Evolutionary conservation across 2,329 filamentous ascomycete genomes (phyloP).

Genomic region (Penicillium italicum): DNA sequence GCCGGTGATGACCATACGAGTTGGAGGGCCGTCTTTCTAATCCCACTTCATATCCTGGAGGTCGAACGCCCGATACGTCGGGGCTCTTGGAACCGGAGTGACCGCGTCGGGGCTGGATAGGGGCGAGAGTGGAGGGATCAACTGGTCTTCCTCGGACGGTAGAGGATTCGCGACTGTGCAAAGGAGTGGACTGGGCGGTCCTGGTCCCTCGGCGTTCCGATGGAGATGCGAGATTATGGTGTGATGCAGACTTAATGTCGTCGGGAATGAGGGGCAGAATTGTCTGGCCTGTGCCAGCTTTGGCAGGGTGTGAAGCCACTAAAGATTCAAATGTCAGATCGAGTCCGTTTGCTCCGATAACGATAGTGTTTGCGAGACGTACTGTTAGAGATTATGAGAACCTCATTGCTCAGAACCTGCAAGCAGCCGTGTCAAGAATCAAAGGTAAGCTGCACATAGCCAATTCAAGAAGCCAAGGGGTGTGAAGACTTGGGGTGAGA

Average conservation of each 20-base stretch:
- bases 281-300: constrained; percentile 38
- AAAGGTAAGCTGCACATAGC: constrained; percentile 2
- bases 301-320: constrained; percentile 40
- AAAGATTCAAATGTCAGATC: constrained; percentile 4
- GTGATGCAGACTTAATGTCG: constrained; percentile 37
- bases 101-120: constrained; percentile 37
- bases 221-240: constrained; percentile 37
- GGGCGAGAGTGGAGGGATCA: constrained; percentile 35
- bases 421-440: not conserved
- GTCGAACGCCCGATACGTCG: constrained; percentile 35
- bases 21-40: constrained; percentile 44
- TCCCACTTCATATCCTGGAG: constrained; percentile 36
- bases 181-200: constrained; percentile 36
- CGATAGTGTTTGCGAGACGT: not conserved
- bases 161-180: constrained; percentile 46
- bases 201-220: constrained; percentile 38
- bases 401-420: constrained; percentile 5
- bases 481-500: not conserved
- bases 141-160: constrained; percentile 41
- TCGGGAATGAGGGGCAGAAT: constrained; percentile 42
- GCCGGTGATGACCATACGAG: constrained; percentile 82
- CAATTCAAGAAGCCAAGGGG: constrained; percentile 3
- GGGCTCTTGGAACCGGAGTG: constrained; percentile 45
- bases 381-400: constrained; percentile 2
- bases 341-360: constrained; percentile 6